Base-by-base conservation (phyloP, 1,284 basidiomycete genomes). In the Puccinia triticina region DNA sequence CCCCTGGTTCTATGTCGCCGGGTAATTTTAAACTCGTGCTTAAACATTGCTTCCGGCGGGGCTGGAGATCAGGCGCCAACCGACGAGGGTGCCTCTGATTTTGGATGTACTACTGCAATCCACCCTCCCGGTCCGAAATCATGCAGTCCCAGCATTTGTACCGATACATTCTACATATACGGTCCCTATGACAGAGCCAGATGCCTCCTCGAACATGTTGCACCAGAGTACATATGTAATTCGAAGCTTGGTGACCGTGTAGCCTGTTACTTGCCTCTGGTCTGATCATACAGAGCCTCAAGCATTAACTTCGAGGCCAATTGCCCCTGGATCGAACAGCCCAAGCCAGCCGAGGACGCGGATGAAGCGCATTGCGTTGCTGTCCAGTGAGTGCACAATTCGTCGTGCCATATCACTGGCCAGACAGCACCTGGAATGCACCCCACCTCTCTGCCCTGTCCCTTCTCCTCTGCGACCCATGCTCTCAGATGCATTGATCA, bases 191-290 rank as follows among this genome's bases (percentile, higher is more conserved):
- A 43, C 48, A 26, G 66, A 69, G 21, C n/a, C 29, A 3, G 23
- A 48, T 37, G 7, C 66, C 34, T 21, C 66, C 66, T 69, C 66
- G 66, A 69, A 69, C 66, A 69, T 69, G 66, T 69, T 69, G 66
- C 66, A 69, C 43, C 48, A 26, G 40, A 16, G 8, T n/a, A n/a
- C n/a, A 67, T 23, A 34, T 43, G 40, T 40, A 43, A 46, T 48
- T 69, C 66, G 29, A 26, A n/a, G 43, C 23, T 5, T 46, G 66
- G 21, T 37, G 64, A 29, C 40, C 21, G 40, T 23, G 2, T 43
- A 26, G 23, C n/a, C 40, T 46, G 40, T 26, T 46, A 66, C 61
- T 66, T 66, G 34, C 61, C 34, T 23, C 16, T 23, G 34, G 61
- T 66, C 34, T 66, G 32, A 66, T 11, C 40, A 37, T 69, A 69